Evolutionary conservation across 2,329 filamentous ascomycete species (phyloP), one percentile per base, ranked within the genome.

Genomic region (Colletotrichum lentis): DNA sequence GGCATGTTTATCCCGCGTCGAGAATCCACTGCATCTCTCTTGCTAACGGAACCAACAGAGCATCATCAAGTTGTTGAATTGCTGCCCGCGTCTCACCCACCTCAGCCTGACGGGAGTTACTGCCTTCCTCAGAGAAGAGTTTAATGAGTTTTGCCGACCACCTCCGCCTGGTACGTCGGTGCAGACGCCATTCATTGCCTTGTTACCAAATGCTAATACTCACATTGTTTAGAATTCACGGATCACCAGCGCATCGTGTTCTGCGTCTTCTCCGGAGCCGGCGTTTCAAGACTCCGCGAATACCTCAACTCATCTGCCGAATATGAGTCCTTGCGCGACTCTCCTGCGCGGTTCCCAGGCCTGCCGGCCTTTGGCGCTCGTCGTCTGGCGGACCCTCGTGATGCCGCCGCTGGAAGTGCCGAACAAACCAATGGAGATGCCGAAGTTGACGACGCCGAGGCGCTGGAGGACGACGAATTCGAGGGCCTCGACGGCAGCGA

Each of bases 241-340:
- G 91, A 95, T 54, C 94, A 97, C 76, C 96, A 99, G 78, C 89
- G 96, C 70, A 91, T 95, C 60, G 93, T 98, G 8, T 99, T 99
- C 77, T 99, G 96, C 76, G 96, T 99, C 62, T 99, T 99, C 78
- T 97, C 94, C 1, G 95, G 96, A 6, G 86, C 88, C 31, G 94
- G 94, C 63, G 95, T 99, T 2, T 83, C 83, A 49, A 87, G 88
- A 47, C 87, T 99, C 31, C 90, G 95, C 49, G 86, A 90, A 35
- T 92, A 94, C 75, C 84, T 99, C 46, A 96, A 94, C 72, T 81
- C 77, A 0, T 80, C 82, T 12, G 76, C 79, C 0, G 78, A 81
- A 41, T 88, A 86, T 62, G 80, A 82, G 47, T 79, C 81, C 3
- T 73, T 82, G 8, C 80, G 81, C 37, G 78, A 82, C 7, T 75